phyloP scores from a whole-genome alignment of 345 rosid species.

The Rhodamnia rubescens region DNA sequence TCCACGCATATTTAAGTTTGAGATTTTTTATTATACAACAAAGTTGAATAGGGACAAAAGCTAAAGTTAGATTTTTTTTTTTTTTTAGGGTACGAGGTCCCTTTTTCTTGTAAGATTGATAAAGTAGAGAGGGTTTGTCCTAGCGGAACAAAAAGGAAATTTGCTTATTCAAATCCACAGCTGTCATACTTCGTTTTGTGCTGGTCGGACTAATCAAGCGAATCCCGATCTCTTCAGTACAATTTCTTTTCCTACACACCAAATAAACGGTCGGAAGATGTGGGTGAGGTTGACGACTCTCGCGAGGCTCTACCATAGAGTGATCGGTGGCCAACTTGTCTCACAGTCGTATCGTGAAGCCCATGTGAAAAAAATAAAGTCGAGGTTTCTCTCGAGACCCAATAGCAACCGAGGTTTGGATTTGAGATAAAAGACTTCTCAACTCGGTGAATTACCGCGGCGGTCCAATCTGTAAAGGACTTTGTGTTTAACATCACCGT shows the following conservation, averaged over 20 bases:
- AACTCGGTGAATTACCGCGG: accelerated
- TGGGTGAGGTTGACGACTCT: not conserved
- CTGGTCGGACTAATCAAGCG: not conserved
- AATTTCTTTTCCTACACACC: not conserved
- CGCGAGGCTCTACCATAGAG: not conserved
- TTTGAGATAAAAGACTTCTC: not conserved
- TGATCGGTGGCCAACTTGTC: not conserved
- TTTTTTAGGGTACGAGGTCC: no score
- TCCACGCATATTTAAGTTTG: not conserved
- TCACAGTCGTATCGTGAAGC: not conserved
- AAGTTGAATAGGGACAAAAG: no score
- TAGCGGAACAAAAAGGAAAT: not conserved
- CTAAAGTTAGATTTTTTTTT: no score
- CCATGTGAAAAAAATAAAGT: not conserved
- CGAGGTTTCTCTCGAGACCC: not conserved
- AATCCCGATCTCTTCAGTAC: no score
- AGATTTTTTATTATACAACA: no score
- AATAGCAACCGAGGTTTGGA: not conserved
- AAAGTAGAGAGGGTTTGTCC: not conserved
- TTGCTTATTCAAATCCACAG: not conserved
- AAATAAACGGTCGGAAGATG: not conserved
- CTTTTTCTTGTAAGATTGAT: not conserved
- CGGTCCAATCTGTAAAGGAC: not conserved
- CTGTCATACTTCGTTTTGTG: not conserved
- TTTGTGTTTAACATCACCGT: no score